phyloP scores from a whole-genome alignment of 768 basidiomycete species.

The Lentinula sp. region DNA sequence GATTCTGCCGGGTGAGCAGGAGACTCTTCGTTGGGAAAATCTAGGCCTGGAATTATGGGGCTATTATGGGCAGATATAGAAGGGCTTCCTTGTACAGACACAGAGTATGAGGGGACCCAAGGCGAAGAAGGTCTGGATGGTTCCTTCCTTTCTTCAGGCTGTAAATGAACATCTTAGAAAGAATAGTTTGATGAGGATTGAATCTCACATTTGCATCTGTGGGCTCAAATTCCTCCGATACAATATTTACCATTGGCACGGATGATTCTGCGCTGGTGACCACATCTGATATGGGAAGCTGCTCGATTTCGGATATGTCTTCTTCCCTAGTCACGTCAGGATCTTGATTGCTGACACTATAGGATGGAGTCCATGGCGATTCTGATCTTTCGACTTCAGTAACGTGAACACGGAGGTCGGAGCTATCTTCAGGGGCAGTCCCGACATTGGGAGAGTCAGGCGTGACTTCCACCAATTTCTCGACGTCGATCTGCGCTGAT shows the following conservation, averaged over 20 bases:
- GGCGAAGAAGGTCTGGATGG: conserved; percentile 14
- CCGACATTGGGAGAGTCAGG: too few species aligned
- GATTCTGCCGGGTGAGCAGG: background rate
- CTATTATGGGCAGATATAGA: background rate
- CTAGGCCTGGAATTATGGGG: background rate
- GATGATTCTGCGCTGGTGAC: background rate
- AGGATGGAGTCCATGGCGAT: conserved; percentile 49
- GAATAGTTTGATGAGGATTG: background rate
- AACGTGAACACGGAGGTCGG: background rate
- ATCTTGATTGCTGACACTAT: conserved; percentile 41
- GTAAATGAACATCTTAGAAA: background rate
- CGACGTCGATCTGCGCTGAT: background rate
- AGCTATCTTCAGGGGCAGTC: background rate
- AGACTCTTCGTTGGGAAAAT: background rate
- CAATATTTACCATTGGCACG: background rate
- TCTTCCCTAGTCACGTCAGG: conserved; percentile 24
- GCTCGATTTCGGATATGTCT: conserved; percentile 8
- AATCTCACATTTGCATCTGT: background rate
- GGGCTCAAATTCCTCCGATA: background rate
- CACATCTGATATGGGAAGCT: background rate
- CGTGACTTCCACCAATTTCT: background rate
- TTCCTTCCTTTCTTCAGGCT: conserved; percentile 4
- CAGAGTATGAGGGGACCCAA: conserved; percentile 38
- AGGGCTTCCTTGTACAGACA: conserved; percentile 30
- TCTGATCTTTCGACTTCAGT: conserved; percentile 34